These are phyloP conservation scores for Botryosphaeria dothidea DNA, from an alignment of 2,329 filamentous ascomycete genomes.

Conservation along the genomic window DNA sequence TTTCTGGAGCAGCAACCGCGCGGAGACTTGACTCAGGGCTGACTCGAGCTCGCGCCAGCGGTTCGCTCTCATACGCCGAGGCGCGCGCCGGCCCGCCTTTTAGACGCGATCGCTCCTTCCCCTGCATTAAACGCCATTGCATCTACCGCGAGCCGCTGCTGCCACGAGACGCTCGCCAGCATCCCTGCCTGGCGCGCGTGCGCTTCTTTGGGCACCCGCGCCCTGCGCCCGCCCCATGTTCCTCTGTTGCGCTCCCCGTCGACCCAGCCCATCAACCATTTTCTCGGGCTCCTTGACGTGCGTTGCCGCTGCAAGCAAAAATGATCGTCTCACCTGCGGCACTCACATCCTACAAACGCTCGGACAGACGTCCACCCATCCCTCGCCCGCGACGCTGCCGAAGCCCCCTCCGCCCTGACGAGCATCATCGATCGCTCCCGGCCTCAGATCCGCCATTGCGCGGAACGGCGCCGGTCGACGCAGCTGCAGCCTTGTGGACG, in stretches of 20 bases:
- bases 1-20: background rate
- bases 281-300: background rate
- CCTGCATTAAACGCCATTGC: too few species aligned
- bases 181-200: too few species aligned
- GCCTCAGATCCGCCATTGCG: background rate
- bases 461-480: background rate
- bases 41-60: too few species aligned
- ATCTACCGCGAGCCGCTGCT: too few species aligned
- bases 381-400: conserved; percentile 1
- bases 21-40: background rate
- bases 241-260: too few species aligned
- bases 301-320: background rate
- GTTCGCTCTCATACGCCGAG: too few species aligned
- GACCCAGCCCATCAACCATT: background rate
- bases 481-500: background rate
- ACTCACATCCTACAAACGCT: too few species aligned
- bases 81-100: too few species aligned
- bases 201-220: too few species aligned
- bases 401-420: background rate
- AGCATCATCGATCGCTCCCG: background rate
- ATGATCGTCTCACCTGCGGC: conserved; percentile 3
- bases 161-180: too few species aligned
- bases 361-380: background rate
- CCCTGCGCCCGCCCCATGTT: too few species aligned
- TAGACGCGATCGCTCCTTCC: too few species aligned